phyloP scores from a whole-genome alignment of 495 filamentous ascomycete genomes.

The Neurospora pannonica region DNA sequence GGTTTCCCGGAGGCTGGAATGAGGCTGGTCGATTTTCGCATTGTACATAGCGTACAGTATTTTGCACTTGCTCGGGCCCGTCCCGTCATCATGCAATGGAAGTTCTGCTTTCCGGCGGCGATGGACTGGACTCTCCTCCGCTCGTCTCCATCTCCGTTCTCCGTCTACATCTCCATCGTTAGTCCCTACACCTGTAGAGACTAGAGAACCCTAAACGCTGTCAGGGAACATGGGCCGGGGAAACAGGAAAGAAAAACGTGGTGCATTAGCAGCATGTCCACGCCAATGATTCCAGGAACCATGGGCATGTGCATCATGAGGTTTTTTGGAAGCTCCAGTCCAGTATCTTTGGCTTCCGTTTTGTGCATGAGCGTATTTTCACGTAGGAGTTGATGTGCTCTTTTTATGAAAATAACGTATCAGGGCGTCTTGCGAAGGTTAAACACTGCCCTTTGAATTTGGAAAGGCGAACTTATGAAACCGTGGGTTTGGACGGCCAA shows the following conservation, averaged over 20 bases:
- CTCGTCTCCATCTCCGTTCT: neutral
- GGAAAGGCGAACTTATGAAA: neutral
- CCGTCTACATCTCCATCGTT: neutral
- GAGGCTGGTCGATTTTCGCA: neutral
- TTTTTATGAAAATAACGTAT: neutral
- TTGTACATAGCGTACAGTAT: neutral
- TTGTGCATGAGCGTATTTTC: neutral
- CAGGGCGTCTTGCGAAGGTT: neutral
- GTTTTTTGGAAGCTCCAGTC: neutral
- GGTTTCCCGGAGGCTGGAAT: neutral
- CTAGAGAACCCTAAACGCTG: neutral
- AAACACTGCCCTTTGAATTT: neutral
- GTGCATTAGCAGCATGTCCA: neutral
- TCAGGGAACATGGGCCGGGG: slow-evolving; percentile 1
- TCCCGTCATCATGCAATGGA: neutral
- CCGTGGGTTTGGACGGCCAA: neutral
- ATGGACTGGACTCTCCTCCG: neutral
- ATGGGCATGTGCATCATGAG: neutral
- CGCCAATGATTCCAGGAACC: neutral
- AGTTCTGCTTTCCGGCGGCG: neutral
- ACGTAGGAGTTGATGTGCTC: neutral
- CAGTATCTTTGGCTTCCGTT: neutral
- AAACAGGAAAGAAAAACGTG: slow-evolving; percentile 1
- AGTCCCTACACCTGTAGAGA: neutral
- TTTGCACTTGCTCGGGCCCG: neutral